Conservation (phyloP, 2,329 filamentous ascomycete species). For the Aspergillus sp. region DNA sequence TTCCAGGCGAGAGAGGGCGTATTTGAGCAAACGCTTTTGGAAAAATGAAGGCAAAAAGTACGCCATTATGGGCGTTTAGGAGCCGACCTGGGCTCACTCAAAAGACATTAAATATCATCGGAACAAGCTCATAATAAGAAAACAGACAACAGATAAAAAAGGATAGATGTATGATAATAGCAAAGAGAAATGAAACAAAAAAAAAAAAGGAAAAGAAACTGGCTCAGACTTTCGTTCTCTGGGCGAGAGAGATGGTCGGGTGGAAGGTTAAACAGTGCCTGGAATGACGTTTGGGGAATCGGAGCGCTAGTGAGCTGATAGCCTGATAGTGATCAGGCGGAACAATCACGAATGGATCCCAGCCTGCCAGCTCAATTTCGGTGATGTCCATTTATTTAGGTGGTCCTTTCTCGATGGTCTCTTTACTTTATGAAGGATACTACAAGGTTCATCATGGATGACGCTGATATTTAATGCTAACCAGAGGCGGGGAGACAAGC, state of each 20-base stretch:
- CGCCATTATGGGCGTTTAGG: conserved; percentile 57
- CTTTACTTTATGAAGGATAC: background rate
- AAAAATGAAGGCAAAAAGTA: conserved; percentile 74
- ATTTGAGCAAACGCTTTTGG: conserved; percentile 85
- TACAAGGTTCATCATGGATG: background rate
- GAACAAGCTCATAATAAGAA: conserved; percentile 22
- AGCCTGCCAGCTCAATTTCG: conserved; percentile 19
- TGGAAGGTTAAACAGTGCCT: conserved; percentile 14
- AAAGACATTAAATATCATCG: conserved; percentile 26
- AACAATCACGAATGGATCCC: conserved; percentile 15
- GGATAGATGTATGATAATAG: background rate
- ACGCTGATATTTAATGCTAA: background rate
- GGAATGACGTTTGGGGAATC: conserved; percentile 34
- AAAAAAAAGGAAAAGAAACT: conserved; percentile 7
- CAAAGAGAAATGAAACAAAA: background rate
- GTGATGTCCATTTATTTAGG: background rate
- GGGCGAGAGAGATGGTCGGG: conserved; percentile 3
- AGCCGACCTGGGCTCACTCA: conserved; percentile 34
- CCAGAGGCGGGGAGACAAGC: background rate
- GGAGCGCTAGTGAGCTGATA: conserved; percentile 19
- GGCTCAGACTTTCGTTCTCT: conserved; percentile 4
- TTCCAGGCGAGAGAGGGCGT: conserved; percentile 78
- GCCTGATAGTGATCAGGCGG: conserved; percentile 24
- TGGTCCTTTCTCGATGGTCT: background rate
- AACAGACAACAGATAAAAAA: conserved; percentile 7